Conservation (phyloP, 306 rosid species). For the Medicago lupulina region DNA sequence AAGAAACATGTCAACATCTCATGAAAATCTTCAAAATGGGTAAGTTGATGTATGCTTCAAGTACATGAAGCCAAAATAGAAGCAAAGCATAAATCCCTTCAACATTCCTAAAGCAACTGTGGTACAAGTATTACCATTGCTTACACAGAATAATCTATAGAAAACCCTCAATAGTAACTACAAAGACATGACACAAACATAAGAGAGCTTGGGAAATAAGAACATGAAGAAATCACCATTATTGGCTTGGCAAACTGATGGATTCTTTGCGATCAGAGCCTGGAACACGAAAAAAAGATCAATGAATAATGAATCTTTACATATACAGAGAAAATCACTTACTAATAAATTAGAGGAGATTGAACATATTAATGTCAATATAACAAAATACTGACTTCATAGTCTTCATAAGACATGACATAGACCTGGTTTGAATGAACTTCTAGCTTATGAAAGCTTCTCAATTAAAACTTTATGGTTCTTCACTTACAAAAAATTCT, state of each 20-base stretch:
- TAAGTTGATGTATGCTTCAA: not conserved
- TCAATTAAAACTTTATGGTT: not conserved
- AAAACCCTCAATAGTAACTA: not conserved
- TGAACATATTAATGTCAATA: slow-evolving; percentile 17
- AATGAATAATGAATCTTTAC: not conserved
- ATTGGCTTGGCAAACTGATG: slow-evolving; percentile 57
- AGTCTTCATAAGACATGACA: not conserved
- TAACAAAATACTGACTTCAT: slow-evolving; percentile 9
- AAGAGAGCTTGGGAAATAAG: slow-evolving; percentile 20
- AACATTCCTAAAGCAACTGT: not conserved
- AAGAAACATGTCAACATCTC: too few relatives aligned
- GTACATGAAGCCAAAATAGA: not conserved
- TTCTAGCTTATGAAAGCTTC: slow-evolving; percentile 3
- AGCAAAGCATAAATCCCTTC: not conserved
- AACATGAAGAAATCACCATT: slow-evolving; percentile 52
- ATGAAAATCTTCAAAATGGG: too few relatives aligned
- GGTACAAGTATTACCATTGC: not conserved
- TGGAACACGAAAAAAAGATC: slow-evolving; percentile 49
- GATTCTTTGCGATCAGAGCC: slow-evolving; percentile 77
- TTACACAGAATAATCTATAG: not conserved
- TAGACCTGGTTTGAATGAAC: not conserved
- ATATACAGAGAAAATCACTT: not conserved
- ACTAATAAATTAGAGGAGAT: slow-evolving; percentile 11
- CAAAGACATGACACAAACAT: slow-evolving; percentile 26
- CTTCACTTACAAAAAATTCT: not conserved